Conservation (phyloP, 202 grass and related monocot genomes). For the Hordeum pubiflorum region DNA sequence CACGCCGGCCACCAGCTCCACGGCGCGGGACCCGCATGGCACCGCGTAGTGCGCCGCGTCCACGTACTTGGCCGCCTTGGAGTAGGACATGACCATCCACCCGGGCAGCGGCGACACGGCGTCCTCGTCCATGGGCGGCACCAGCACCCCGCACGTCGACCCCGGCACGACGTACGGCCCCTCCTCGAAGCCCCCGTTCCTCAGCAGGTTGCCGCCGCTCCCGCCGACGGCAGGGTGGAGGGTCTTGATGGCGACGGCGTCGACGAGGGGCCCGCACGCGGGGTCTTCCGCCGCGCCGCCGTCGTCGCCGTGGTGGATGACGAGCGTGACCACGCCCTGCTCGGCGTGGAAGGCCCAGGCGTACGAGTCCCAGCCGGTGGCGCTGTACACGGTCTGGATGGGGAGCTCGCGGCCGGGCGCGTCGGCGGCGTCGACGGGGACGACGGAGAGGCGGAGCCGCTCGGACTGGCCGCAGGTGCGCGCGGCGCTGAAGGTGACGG, state of each 20-base stretch:
- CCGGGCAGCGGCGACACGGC: not conserved
- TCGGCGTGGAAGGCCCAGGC: constrained; percentile 44
- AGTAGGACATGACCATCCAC: constrained; percentile 1
- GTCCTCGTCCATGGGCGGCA: not conserved
- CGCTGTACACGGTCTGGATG: constrained; percentile 45
- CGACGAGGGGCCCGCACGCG: not conserved
- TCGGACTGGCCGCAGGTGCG: constrained; percentile 48
- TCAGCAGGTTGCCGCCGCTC: not conserved
- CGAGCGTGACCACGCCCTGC: not conserved
- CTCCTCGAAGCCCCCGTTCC: not conserved
- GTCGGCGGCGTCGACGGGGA: not conserved
- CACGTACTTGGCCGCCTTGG: not conserved
- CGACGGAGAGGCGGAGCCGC: constrained; percentile 39
- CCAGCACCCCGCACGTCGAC: not conserved
- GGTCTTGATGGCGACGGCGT: not conserved
- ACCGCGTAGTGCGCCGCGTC: not conserved
- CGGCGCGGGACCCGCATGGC: not conserved
- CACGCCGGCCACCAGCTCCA: not conserved
- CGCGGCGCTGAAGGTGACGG: constrained; percentile 45
- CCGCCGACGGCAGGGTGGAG: not conserved
- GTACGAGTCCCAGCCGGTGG: constrained; percentile 49
- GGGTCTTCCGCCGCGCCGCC: not conserved
- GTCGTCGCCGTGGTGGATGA: constrained; percentile 48
- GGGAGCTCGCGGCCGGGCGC: constrained; percentile 28
- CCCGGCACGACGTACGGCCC: not conserved